These are phyloP conservation scores for Hericium rajendrae DNA, from an alignment of 768 basidiomycete species.

Conservation along the genomic window DNA sequence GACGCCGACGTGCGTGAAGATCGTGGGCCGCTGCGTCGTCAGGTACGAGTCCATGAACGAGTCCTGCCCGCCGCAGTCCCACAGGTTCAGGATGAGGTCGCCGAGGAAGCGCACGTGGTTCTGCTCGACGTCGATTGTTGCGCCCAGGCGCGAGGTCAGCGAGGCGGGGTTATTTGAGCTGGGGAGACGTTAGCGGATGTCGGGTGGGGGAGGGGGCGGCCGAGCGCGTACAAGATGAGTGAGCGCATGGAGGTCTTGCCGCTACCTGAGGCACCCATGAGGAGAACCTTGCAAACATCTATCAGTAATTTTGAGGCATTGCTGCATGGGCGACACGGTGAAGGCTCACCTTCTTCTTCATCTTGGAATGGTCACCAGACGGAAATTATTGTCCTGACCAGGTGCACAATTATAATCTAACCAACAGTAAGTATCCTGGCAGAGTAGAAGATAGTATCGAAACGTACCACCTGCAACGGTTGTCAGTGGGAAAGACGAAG, in stretches of 20 bases:
- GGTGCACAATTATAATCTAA: no score
- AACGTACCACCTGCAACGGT: no score
- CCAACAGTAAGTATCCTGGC: no score
- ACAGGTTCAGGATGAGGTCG: conserved; percentile 89
- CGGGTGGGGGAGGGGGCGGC: conserved; percentile 4
- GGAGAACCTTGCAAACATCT: conserved; percentile 60
- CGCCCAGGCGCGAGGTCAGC: conserved; percentile 82
- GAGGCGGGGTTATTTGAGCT: conserved; percentile 94
- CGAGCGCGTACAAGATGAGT: conserved; percentile 84
- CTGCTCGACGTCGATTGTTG: conserved; percentile 97
- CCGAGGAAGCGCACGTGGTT: conserved; percentile 96
- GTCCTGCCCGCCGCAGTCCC: conserved; percentile 99
- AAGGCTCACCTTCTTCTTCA: conserved; percentile 27
- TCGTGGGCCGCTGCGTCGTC: conserved; percentile 81
- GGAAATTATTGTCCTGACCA: no score
- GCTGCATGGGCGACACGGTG: not conserved
- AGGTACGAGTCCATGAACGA: conserved; percentile 98
- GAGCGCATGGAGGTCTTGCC: conserved; percentile 98
- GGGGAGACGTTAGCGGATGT: conserved; percentile 11
- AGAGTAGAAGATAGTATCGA: no score
- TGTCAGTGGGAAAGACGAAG: no score
- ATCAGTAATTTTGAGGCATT: not conserved
- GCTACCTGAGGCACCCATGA: conserved; percentile 96
- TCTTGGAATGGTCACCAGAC: not conserved
- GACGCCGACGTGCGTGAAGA: conserved; percentile 94